Percentiles rank a stretch among this genome's conserved stretches.
Conservation (phyloP, 2,329 filamentous ascomycete genomes). For the Pyricularia grisea region DNA sequence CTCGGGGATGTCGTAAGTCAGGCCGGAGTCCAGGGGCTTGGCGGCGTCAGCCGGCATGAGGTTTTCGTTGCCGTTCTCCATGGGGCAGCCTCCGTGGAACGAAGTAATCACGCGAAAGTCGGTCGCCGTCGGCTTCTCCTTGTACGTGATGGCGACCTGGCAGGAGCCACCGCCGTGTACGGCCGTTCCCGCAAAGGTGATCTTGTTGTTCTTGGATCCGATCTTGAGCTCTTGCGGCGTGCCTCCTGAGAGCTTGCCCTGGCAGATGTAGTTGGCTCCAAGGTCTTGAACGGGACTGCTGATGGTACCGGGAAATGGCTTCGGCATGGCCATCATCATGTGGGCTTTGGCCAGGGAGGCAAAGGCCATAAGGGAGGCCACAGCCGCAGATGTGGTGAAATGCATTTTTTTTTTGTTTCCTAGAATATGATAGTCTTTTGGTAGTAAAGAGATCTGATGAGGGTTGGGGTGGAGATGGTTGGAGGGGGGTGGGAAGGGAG, state of each 20-base stretch:
- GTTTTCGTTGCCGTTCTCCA: conserved; percentile 51
- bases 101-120: conserved; percentile 87
- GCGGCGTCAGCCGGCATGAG: conserved; percentile 31
- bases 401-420: conserved; percentile 35
- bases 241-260: conserved; percentile 33
- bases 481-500: neutral
- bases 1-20: conserved; percentile 62
- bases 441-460: neutral
- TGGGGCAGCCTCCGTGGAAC: conserved; percentile 72
- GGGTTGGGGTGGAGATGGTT: neutral
- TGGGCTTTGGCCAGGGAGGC: conserved; percentile 57
- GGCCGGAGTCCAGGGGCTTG: conserved; percentile 39
- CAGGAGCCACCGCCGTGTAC: conserved; percentile 89
- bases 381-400: conserved; percentile 20
- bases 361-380: conserved; percentile 41
- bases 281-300: conserved; percentile 3
- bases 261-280: conserved; percentile 70
- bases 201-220: conserved; percentile 44
- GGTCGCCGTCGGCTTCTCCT: conserved; percentile 55
- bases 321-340: conserved; percentile 61
- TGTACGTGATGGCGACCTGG: conserved; percentile 79
- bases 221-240: conserved; percentile 51
- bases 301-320: conserved; percentile 40
- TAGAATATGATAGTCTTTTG: neutral
- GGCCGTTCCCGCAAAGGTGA: conserved; percentile 62